Evolutionary conservation across 257 asterid species (phyloP), one percentile per base, ranked within the genome.

Genomic region (Plantago ovata): DNA sequence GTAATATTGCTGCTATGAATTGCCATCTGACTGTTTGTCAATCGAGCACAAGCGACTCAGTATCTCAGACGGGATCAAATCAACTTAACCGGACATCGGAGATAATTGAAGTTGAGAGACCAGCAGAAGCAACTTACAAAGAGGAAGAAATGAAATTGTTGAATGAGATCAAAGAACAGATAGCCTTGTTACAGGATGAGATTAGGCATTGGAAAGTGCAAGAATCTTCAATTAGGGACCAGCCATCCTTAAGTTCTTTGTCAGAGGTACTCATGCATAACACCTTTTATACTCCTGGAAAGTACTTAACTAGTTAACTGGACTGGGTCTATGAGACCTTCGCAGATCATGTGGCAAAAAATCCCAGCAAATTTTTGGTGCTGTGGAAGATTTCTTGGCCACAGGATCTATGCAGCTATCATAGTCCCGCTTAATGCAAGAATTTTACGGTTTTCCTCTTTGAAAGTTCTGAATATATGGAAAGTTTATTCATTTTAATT

Each of bases 91-190:
- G 55, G 66, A 58, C 64, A 56, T 73, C 81, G 19, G 86, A 67
- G 77, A 72, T 75, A 42, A 49, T 38, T 53, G 84, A 81, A 55
- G 68, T 60, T 61, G 85, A 61, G 50, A 70, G 72, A 57, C 56
- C 22, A 39, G 62, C 48, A 22, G 87, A 62, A 36, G 40, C 71
- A 19, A 13, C 54, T 20, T 52, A 38, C 22, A 66, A 85, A 68
- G 75, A 68, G 41, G 90, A 81, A 73, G 86, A 78, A 68, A 36
- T 85, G 64, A 76, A 65, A 58, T 72, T 83, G 72, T 69, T 92
- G 81, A 76, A 69, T 46, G 89, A 88, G 71, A 88, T 88, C 54
- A 77, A 60, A 45, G 83, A 72, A 68, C 72, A 83, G 51, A 47
- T 92, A 53, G 69, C 50, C 75, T 62, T 71, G 38, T 44, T 92